Evolutionary conservation across 164 flowering plant genomes (phyloP), one percentile per base, ranked within the genome.

Genomic region (Stephania japonica): DNA sequence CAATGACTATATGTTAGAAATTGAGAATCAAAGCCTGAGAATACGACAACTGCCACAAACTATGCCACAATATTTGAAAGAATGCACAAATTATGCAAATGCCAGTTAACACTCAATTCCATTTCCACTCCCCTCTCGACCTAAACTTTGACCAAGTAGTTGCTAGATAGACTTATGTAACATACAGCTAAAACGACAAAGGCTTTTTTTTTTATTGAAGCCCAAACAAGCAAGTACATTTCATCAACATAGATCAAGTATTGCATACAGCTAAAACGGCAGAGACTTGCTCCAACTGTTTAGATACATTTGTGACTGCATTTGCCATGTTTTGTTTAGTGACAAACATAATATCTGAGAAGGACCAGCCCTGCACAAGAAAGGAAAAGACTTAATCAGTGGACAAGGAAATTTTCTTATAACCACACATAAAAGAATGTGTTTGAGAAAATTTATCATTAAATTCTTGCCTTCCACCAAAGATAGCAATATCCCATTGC

Each of bases 401-500:
- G 63, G 38, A 65, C 38, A 24, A 25, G 27, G 19, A 75, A 19
- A 10, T 47, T 21, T 18, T 23, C 11, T 43, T 16, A 66, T 66
- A 24, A 14, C 27, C 42, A 49, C 42, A 64, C 13, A 71, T 7
- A 25, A 13, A 65, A 64, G 59, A 27, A 67, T 21, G 50, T 24
- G 44, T 47, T 38, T 21, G 32, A 6, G 26, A 4, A 69, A 53
- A 61, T 68, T 53, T 44, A 5, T 21, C 59, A 13, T 65, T 72
- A 72, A 72, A 77, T 69, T 50, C 81, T 83, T 80, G 81, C 94
- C 95, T 92, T 92, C 97, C 95, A 92, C 94, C 94, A 85, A 93
- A 90, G 90, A 80, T 92, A 92, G 77, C 97, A 89, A 73, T 92
- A 92, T 76, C 97, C 97, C 91, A 90, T 85, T 25, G 91, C 97